Percentiles rank a stretch among this genome's conserved stretches.
Evolutionary conservation across 1,139 yeast species (phyloP).

Genomic region (Blastobotrys illinoisensis): DNA sequence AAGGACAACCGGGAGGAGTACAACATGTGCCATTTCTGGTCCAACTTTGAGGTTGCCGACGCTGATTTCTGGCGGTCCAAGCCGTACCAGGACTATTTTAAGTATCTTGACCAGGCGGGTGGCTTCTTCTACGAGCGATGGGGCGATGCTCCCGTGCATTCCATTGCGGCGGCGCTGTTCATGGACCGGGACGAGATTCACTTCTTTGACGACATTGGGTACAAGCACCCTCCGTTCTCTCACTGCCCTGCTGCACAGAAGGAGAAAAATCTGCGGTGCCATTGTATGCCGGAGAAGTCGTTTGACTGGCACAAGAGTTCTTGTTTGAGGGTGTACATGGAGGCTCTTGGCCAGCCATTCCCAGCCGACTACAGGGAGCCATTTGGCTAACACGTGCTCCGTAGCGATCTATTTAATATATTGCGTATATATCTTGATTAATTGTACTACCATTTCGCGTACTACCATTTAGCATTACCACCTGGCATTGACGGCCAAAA

Average conservation of each 20-base stretch:
- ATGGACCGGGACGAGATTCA: slow-evolving; percentile 61
- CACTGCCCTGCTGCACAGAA: slow-evolving; percentile 54
- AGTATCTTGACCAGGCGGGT: slow-evolving; percentile 66
- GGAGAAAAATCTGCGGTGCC: slow-evolving; percentile 20
- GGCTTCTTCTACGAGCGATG: slow-evolving; percentile 92
- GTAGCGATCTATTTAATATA: no score
- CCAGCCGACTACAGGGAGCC: slow-evolving; percentile 13
- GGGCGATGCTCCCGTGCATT: slow-evolving; percentile 95
- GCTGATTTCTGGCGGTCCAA: slow-evolving; percentile 70
- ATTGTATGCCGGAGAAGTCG: slow-evolving; percentile 18
- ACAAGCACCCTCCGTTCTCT: slow-evolving; percentile 67
- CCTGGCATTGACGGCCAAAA: no score
- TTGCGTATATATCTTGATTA: no score
- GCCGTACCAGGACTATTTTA: slow-evolving; percentile 63
- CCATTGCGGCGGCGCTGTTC: slow-evolving; percentile 72
- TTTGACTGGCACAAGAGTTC: slow-evolving; percentile 26
- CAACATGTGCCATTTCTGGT: slow-evolving; percentile 86
- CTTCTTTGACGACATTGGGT: slow-evolving; percentile 78
- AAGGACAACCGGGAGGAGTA: slow-evolving; percentile 46
- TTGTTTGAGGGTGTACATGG: slow-evolving; percentile 21
- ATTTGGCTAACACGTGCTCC: neutral
- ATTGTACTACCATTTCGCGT: no score
- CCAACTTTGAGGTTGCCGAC: slow-evolving; percentile 81
- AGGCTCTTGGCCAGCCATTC: slow-evolving; percentile 15
- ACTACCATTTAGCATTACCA: no score